These are phyloP conservation scores for Stephania cephalantha DNA, from an alignment of 164 flowering plant species.

Conservation along the genomic window DNA sequence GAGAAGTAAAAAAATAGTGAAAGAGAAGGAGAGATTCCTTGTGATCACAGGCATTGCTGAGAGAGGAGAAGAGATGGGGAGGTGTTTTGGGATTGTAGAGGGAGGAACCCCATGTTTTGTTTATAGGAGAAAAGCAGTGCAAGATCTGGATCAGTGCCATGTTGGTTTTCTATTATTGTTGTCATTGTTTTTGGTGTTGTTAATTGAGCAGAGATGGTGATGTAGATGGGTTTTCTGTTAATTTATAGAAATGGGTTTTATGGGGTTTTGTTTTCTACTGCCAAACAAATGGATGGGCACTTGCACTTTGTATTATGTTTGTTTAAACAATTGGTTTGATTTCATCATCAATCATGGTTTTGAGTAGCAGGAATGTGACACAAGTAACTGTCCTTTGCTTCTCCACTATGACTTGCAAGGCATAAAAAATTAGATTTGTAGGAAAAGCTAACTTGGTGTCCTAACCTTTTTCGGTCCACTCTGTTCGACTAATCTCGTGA, in stretches of 20 bases:
- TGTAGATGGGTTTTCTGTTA: slow-evolving; percentile 24
- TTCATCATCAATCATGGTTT: neutral
- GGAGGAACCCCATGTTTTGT: slow-evolving; percentile 92
- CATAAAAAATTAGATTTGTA: neutral
- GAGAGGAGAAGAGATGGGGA: slow-evolving; percentile 30
- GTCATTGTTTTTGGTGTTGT: slow-evolving; percentile 20
- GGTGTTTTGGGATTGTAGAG: slow-evolving; percentile 77
- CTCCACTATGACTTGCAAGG: neutral
- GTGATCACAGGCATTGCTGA: slow-evolving; percentile 61
- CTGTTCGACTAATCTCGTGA: too few relatives aligned
- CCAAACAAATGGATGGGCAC: slow-evolving; percentile 6
- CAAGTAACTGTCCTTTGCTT: neutral
- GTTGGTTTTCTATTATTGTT: slow-evolving; percentile 27
- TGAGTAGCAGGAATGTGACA: neutral
- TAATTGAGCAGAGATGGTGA: slow-evolving; percentile 27
- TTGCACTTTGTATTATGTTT: neutral
- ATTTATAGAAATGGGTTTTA: slow-evolving; percentile 16
- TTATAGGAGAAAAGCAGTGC: slow-evolving; percentile 63
- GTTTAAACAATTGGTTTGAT: neutral
- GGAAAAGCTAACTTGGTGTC: too few relatives aligned
- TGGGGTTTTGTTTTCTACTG: slow-evolving; percentile 15
- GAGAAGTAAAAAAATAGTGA: slow-evolving; percentile 29
- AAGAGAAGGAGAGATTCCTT: slow-evolving; percentile 33
- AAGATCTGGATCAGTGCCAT: slow-evolving; percentile 69
- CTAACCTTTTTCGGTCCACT: too few relatives aligned